A percentile compares a stretch with the other conserved stretches of the same genome.
These are phyloP conservation scores for Filosporella fistucella DNA, from an alignment of 495 filamentous ascomycete genomes.

Conservation along the genomic window DNA sequence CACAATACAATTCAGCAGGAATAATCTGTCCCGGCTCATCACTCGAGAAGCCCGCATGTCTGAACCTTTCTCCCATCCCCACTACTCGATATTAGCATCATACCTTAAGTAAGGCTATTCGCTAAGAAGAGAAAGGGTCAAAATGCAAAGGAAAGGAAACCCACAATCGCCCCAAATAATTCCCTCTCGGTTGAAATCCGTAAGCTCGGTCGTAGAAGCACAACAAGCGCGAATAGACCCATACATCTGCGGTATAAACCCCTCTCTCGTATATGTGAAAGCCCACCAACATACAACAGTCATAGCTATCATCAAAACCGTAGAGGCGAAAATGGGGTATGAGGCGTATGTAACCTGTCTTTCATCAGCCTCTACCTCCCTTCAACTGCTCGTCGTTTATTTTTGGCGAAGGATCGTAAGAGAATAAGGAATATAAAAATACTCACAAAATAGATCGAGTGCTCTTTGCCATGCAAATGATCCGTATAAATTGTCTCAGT, in stretches of 20 bases:
- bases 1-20: constrained; percentile 11
- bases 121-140: too few relatives aligned
- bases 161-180: constrained; percentile 12
- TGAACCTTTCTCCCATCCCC: constrained; percentile 6
- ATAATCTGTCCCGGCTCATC: constrained; percentile 7
- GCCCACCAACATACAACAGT: constrained; percentile 12
- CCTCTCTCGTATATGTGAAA: constrained; percentile 11
- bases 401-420: too few relatives aligned
- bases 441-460: constrained; percentile 8
- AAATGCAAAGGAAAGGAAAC: not conserved
- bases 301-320: constrained; percentile 8
- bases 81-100: constrained; percentile 1
- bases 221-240: constrained; percentile 4
- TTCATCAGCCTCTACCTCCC: too few relatives aligned
- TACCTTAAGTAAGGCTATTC: too few relatives aligned
- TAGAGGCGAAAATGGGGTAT: constrained; percentile 10
- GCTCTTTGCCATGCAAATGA: constrained; percentile 6
- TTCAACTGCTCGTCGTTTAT: too few relatives aligned
- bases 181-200: constrained; percentile 3
- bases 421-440: too few relatives aligned
- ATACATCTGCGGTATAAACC: constrained; percentile 12
- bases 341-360: constrained; percentile 12
- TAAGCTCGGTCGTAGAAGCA: constrained; percentile 9
- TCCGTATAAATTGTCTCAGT: constrained; percentile 14
- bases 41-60: constrained; percentile 11